Base-by-base conservation (phyloP, 2,329 filamentous ascomycete species). In the Diaporthe humulicola region DNA sequence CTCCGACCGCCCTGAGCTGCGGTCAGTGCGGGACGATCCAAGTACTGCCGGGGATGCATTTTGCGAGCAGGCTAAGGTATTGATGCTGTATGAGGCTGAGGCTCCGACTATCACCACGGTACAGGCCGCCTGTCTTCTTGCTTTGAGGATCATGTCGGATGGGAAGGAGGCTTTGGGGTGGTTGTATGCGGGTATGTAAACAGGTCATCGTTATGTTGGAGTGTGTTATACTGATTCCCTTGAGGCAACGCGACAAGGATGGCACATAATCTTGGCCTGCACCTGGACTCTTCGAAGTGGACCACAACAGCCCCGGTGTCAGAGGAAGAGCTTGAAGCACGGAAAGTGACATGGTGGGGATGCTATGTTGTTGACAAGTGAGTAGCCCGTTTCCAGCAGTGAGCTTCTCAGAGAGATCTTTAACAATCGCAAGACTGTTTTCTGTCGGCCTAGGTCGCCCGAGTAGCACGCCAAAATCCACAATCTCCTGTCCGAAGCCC, bases 211-310 rank as follows among this genome's bases (percentile, higher is more conserved):
- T 12, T 12, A 14, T 30, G 17, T 3, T 1, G 1, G 12, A 9
- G 17, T 22, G 25, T 45, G 2, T 33, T 12, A 12, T 15, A 30
- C 17, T 33, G 38, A 64, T 4, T 9, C 3, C 10, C 4, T 8
- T 6, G 15, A 78, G 79, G 79, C 2, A 80, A 77, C 12, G 79
- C 79, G 0, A 78, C 78, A 1, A 75, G 79, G 14, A 80, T 80
- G 79, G 79, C 79, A 0, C 75, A 75, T 33, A 80, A 79, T 40
- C 76, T 80, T 0, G 79, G 79, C 3, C 75, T 80, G 12, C 74
- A 80, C 12, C 28, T 80, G 0, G 79, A 80, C 25, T 77, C 75
- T 38, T 74, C 76, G 4, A 54, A 74, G 14, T 78, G 76, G 75
- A 73, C 75, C 0, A 36, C 64, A 14, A 52, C 64, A 1, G 76